Evolutionary conservation across 2,329 filamentous ascomycete genomes (phyloP).

Genomic region (Lecanicillium sp.): DNA sequence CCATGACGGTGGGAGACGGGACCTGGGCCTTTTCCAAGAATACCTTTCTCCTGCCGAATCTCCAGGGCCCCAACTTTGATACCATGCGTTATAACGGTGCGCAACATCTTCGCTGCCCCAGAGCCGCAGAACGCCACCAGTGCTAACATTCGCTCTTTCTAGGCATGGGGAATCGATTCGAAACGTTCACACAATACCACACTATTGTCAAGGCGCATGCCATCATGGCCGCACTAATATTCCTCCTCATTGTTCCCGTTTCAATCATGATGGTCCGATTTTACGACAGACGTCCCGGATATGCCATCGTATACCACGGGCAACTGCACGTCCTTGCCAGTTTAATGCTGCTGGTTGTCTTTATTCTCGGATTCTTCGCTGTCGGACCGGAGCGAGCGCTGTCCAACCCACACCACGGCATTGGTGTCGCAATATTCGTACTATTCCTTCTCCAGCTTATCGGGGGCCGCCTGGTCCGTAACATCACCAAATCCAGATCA

Average conservation of each 20-base stretch:
- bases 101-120: constrained; percentile 10
- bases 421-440: constrained; percentile 70
- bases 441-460: constrained; percentile 63
- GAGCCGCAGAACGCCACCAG: background rate
- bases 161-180: constrained; percentile 80
- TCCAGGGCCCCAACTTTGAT: constrained; percentile 68
- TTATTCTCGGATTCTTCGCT: constrained; percentile 69
- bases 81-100: constrained; percentile 80
- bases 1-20: constrained; percentile 71
- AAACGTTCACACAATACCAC: constrained; percentile 61
- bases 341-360: constrained; percentile 59
- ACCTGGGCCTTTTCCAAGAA: constrained; percentile 76
- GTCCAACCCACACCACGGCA: constrained; percentile 78
- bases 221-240: constrained; percentile 62
- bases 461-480: constrained; percentile 55
- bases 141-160: constrained; percentile 10
- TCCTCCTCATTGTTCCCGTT: constrained; percentile 63
- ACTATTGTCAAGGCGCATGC: constrained; percentile 62
- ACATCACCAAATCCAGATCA: constrained; percentile 40
- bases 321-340: constrained; percentile 65
- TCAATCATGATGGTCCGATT: constrained; percentile 71
- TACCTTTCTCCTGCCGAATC: constrained; percentile 68
- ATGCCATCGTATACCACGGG: constrained; percentile 61
- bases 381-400: constrained; percentile 64
- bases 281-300: constrained; percentile 52